Evolutionary conservation across 768 basidiomycete species (phyloP), one percentile per base, ranked within the genome.

Genomic region (Lepiota subincarnata): DNA sequence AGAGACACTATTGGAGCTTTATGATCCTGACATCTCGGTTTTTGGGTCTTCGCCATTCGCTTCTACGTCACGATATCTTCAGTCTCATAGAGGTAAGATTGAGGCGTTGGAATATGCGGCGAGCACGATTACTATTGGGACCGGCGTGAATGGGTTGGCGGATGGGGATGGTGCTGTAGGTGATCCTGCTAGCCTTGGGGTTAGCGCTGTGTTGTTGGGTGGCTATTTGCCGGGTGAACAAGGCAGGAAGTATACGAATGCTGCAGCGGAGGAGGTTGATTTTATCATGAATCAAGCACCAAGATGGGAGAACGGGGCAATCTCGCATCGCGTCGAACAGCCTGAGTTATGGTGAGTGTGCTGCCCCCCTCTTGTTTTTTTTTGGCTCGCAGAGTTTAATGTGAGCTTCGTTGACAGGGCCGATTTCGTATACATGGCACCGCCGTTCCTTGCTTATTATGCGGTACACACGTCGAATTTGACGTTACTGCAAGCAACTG

Each of bases 351-450:
- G 77, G 77, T 77, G 45, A 55, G 70, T 58, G 19, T n/a, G 5
- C n/a, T 54, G 22, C 12, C 28, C 24, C 24, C 5, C 11, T 34
- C 18, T 41, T 18, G 10, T 40, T 7, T 36, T 42, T 38, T 28
- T 53, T 48, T 7, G 48, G 2, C 45, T 24, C 12, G 31, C 26
- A 11, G 6, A 13, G 26, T 18, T 31, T 10, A 6, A 45, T 4
- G 26, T 19, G 37, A 24, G 28, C 14, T 20, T 18, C 26, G 12
- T 16, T 48, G 53, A n/a, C 50, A 77, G 76, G 75, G 71, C 75
- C 13, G 76, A 80, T 61, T 80, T 73, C 55, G 62, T 78, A 16
- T 80, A 76, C 62, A 80, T 78, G 78, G 75, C 69, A 2, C 78
- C 78, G 7, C 77, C 78, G 0, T 78, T 78, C 64, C 62, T 80